A percentile compares a stretch with the other conserved stretches of the same genome.
These are phyloP conservation scores for Malus fusca DNA, from an alignment of 306 rosid species.

Conservation along the genomic window DNA sequence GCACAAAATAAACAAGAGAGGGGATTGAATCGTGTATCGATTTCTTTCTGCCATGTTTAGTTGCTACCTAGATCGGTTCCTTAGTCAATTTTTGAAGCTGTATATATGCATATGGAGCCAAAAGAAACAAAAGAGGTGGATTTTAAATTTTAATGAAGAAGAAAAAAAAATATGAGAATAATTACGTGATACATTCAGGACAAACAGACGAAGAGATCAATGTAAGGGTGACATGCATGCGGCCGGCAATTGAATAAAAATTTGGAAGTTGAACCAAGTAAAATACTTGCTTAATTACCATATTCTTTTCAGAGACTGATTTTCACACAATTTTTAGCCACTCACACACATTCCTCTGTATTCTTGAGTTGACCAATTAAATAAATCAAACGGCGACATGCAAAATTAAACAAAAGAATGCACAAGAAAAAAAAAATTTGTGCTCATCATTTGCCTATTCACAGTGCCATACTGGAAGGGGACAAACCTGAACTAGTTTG, in stretches of 20 bases:
- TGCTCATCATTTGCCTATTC: not conserved
- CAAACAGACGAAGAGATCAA: slow-evolving; percentile 30
- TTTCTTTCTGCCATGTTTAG: slow-evolving; percentile 6
- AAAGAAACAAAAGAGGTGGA: slow-evolving; percentile 11
- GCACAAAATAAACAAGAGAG: slow-evolving; percentile 12
- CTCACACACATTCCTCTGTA: too few relatives aligned
- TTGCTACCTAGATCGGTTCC: slow-evolving; percentile 15
- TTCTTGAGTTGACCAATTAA: too few relatives aligned
- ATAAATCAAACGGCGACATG: too few relatives aligned
- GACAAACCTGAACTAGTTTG: not conserved
- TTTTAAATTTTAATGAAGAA: slow-evolving; percentile 13
- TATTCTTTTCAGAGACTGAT: not conserved
- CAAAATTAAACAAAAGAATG: too few relatives aligned
- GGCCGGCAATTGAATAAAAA: slow-evolving; percentile 42
- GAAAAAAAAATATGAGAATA: slow-evolving; percentile 8
- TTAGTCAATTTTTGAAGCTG: slow-evolving; percentile 18
- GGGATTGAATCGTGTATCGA: slow-evolving; percentile 2
- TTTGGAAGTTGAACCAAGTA: slow-evolving; percentile 21
- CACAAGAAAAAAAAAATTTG: too few relatives aligned
- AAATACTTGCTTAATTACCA: not conserved
- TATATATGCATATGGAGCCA: not conserved
- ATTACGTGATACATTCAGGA: slow-evolving; percentile 19
- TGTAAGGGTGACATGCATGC: slow-evolving; percentile 8
- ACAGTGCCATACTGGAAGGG: not conserved
- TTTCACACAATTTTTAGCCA: too few relatives aligned